These are phyloP conservation scores for Sarcomyxa edulis DNA, from an alignment of 768 basidiomycete genomes.

Conservation along the genomic window DNA sequence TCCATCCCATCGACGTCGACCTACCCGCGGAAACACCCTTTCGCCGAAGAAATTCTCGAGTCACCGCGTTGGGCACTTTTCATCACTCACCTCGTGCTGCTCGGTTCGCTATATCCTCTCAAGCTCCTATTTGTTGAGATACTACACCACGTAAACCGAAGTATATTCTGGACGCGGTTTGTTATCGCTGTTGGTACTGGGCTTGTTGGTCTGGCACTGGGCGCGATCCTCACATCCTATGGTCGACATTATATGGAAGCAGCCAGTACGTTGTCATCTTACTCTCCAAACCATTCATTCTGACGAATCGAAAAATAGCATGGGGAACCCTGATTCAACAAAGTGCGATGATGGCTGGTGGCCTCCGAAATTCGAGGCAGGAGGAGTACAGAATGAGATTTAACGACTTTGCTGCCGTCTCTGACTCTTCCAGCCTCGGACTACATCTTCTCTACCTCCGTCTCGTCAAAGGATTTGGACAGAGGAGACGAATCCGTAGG, in stretches of 20 bases:
- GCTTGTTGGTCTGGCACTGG: constrained; percentile 24
- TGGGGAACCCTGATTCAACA: constrained; percentile 42
- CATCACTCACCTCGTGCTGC: constrained; percentile 19
- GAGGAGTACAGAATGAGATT: constrained; percentile 27
- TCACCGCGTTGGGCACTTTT: constrained; percentile 26
- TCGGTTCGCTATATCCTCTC: constrained; percentile 29
- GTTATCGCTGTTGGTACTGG: constrained; percentile 29
- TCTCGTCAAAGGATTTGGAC: constrained; percentile 27
- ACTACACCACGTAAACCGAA: constrained; percentile 19
- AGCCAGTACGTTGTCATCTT: constrained; percentile 23
- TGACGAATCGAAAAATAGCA: constrained; percentile 17
- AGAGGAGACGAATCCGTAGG: constrained; percentile 27
- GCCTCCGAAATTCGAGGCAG: no score
- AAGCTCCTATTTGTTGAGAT: constrained; percentile 23
- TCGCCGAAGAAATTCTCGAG: no score
- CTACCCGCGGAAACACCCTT: no score
- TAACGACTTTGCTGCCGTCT: constrained; percentile 28
- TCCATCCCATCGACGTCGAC: no score
- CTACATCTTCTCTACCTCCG: constrained; percentile 25
- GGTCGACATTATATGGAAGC: constrained; percentile 29
- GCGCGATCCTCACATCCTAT: constrained; percentile 22
- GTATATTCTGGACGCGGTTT: constrained; percentile 39
- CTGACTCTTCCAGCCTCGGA: constrained; percentile 23
- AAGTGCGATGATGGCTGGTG: constrained; percentile 23
- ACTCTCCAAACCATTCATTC: not conserved